Base-by-base conservation (phyloP, 2,329 filamentous ascomycete genomes). In the Diaporthe longicolla region DNA sequence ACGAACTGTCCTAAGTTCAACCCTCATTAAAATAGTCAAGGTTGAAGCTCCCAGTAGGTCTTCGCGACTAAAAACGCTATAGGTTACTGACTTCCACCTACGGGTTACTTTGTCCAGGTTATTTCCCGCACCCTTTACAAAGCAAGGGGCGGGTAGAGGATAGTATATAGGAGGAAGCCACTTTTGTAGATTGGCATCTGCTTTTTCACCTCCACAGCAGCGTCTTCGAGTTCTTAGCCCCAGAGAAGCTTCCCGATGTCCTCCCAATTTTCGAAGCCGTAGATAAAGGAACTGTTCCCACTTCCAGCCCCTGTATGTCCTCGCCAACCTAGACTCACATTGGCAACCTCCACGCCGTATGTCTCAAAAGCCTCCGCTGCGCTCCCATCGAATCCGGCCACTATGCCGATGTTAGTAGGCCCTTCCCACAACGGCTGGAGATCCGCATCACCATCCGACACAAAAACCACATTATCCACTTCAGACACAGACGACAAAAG, bases 401-500 rank as follows among this genome's bases (percentile, higher is more conserved):
- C 63, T 4, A 66, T 11, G 45, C 63, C 63, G 52, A 66, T 52
- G 11, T 52, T 66, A 1, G 63, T 66, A 24, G 63, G 63, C 4
- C 15, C 45, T 11, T 66, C 29, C 63, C 63, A 66, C 11, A 66
- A n/a, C 11, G 63, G 63, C 63, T 66, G 45, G 2, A 66, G 45
- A 11, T 66, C 63, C 3, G 63, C 63, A 24, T 66, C 63, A 2
- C 63, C 63, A 35, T 66, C 63, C 21, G 63, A 66, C 1, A 66
- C 63, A 3, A 66, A 66, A 9, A 52, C 45, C 1, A 66, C 63
- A 26, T 66, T 37, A 3, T 3, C 1, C 5, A 66, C 63, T 0
- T 19, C 29, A 1, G 45, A 8, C 2, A 52, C 45, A 3, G 21
- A n/a, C 1, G 3, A 24, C 21, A 66, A 8, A 24, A 66, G 21